These are phyloP conservation scores for Alternaria hordeiaustralica DNA, from an alignment of 2,329 filamentous ascomycete species.

Conservation along the genomic window DNA sequence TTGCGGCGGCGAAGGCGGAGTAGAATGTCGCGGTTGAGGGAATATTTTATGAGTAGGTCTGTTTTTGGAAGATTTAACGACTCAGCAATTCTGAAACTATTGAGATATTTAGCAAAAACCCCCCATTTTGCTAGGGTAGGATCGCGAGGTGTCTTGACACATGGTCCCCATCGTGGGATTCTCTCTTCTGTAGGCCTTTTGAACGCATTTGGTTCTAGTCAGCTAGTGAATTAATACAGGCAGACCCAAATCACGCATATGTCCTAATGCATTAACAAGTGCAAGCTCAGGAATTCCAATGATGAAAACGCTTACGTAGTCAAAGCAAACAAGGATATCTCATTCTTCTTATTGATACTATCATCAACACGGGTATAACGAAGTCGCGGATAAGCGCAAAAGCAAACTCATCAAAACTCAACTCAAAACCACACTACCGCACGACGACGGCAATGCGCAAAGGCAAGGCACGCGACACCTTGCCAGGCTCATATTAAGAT, in stretches of 20 bases:
- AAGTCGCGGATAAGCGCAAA: neutral
- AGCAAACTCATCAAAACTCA: neutral
- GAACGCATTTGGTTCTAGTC: neutral
- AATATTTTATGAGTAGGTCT: neutral
- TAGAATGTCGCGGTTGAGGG: slow-evolving; percentile 22
- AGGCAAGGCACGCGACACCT: too few species aligned
- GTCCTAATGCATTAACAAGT: neutral
- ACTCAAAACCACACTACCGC: too few species aligned
- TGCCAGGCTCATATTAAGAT: neutral
- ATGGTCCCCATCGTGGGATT: too few species aligned
- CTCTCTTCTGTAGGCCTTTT: neutral
- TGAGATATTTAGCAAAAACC: too few species aligned
- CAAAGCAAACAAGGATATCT: neutral
- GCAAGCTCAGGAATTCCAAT: neutral
- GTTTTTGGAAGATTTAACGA: too few species aligned
- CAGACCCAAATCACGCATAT: neutral
- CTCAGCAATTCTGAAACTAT: too few species aligned
- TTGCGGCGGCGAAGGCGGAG: slow-evolving; percentile 69
- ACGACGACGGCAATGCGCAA: too few species aligned
- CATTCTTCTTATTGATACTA: neutral
- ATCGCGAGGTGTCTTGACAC: too few species aligned
- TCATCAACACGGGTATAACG: neutral
- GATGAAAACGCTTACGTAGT: too few species aligned
- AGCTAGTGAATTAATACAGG: fast-evolving
- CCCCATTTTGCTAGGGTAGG: too few species aligned